Base-by-base conservation (phyloP, 1,284 basidiomycete species). In the Omphalotus olearius region DNA sequence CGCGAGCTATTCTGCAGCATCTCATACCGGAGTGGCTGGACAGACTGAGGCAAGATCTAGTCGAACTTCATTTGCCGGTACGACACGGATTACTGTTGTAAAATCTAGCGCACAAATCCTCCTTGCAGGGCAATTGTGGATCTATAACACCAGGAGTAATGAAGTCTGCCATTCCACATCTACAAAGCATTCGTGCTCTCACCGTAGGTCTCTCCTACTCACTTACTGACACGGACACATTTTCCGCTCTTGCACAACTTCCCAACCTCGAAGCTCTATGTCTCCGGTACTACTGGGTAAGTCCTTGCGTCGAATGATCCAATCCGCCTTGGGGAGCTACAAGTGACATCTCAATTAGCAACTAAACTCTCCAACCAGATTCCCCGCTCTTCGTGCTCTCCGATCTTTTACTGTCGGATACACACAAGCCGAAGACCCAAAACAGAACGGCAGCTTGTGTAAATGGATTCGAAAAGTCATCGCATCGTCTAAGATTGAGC, bases 401-500 rank as follows among this genome's bases (percentile, higher is more conserved):
- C 69, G 63, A n/a, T 62, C 64, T 14, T 68, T 82, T 39, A 70
- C 69, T 0, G 74, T 69, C 9, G 59, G 61, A 4, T 65, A 74
- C 57, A 41, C 54, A 2, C 51, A 57, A 5, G 50, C 66, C 1
- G 49, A 59, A 6, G 63, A 60, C 1, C 60, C 57, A 11, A 55
- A 58, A 0, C 66, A 74, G 16, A 69, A 65, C 1, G 46, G 60
- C 13, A 60, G 64, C 28, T 58, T 80, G 0, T 74, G 69, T 54
- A 70, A 67, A 55, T 80, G 76, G 76, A 64, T 78, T 16, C 66
- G 70, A 25, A 67, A 65, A 13, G 64, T 69, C 4, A 66, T 77
- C 14, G 54, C 65, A 0, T 57, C 59, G 13, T 69, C 78, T 0
- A 69, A 71, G 0, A 60, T 80, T 13, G 67, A 71, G 56, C 56